A percentile compares a stretch with the other conserved stretches of the same genome.
Conservation (phyloP, 1,284 basidiomycete genomes). For the Pseudozyma pruni region DNA sequence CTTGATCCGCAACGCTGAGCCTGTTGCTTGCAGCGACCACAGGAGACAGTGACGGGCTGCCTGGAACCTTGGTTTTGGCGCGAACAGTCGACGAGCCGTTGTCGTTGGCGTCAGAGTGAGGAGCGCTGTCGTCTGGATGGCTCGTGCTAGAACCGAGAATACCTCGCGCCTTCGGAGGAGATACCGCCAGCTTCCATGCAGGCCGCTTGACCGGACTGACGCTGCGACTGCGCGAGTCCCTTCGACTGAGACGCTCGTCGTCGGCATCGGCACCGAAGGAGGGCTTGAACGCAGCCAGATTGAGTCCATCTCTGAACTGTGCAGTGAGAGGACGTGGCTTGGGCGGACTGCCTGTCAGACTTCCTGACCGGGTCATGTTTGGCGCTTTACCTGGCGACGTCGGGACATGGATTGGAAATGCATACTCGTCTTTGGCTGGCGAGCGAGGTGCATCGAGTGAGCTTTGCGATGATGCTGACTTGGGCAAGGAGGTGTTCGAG, state of each 20-base stretch:
- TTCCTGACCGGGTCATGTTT: constrained; percentile 24
- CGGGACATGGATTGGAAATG: constrained; percentile 16
- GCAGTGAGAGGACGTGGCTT: constrained; percentile 54
- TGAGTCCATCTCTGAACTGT: constrained; percentile 46
- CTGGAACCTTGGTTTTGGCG: constrained; percentile 14
- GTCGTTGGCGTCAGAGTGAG: too few species aligned
- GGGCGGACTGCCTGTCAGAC: constrained; percentile 39
- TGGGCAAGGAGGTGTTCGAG: constrained; percentile 10
- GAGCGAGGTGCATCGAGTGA: constrained; percentile 8
- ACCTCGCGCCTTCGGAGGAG: not conserved
- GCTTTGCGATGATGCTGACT: not conserved
- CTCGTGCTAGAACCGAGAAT: not conserved
- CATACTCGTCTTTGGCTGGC: constrained; percentile 7
- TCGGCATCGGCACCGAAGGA: constrained; percentile 10
- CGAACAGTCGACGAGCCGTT: not conserved
- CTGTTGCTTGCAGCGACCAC: not conserved
- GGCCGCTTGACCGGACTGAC: constrained; percentile 44
- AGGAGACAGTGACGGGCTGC: constrained; percentile 17
- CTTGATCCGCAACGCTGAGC: not conserved
- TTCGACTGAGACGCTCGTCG: constrained; percentile 5
- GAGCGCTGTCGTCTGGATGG: too few species aligned
- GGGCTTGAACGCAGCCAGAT: constrained; percentile 50
- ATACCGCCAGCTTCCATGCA: not conserved
- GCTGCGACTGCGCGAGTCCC: constrained; percentile 52
- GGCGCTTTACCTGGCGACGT: constrained; percentile 8